phyloP scores from a whole-genome alignment of 371 early-diverging fungal genomes.

The Lichtheimia hyalospora region DNA sequence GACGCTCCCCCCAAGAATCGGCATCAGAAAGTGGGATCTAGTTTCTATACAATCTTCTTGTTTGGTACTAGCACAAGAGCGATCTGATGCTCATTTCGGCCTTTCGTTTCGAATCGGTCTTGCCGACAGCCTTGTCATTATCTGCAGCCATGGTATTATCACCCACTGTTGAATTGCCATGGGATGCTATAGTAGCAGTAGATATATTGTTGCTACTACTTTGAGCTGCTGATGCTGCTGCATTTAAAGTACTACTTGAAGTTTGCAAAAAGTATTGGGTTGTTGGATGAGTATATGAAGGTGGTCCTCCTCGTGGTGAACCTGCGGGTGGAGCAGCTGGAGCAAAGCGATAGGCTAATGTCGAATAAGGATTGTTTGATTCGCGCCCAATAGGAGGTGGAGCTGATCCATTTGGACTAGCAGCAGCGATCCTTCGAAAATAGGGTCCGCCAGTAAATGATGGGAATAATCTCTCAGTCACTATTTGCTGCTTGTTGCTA shows the following conservation, averaged over 20 bases:
- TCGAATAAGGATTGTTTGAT: constrained; percentile 1
- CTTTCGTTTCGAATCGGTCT: constrained; percentile 21
- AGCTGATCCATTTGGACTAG: not conserved
- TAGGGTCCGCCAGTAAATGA: not conserved
- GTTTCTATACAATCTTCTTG: not conserved
- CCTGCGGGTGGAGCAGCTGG: constrained; percentile 10
- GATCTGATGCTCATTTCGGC: constrained; percentile 26
- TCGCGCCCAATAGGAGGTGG: constrained; percentile 2
- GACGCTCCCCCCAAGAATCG: constrained; percentile 4
- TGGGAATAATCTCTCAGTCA: not conserved
- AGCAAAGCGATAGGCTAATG: constrained; percentile 1
- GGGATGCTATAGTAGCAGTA: constrained; percentile 2
- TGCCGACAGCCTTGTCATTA: constrained; percentile 22
- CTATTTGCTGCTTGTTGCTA: not conserved
- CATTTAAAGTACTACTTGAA: constrained; percentile 28
- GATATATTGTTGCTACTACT: constrained; percentile 4
- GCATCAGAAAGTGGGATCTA: not conserved
- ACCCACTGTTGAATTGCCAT: not conserved
- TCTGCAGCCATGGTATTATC: constrained; percentile 11
- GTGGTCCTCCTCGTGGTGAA: constrained; percentile 11
- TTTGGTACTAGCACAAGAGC: constrained; percentile 9
- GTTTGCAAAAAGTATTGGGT: constrained; percentile 31
- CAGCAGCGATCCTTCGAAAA: not conserved
- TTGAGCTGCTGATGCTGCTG: constrained; percentile 25
- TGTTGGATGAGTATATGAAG: constrained; percentile 28